Percentiles rank a stretch among this genome's conserved stretches.
phyloP scores from a whole-genome alignment of 768 basidiomycete species.

The Podaxis sp. region DNA sequence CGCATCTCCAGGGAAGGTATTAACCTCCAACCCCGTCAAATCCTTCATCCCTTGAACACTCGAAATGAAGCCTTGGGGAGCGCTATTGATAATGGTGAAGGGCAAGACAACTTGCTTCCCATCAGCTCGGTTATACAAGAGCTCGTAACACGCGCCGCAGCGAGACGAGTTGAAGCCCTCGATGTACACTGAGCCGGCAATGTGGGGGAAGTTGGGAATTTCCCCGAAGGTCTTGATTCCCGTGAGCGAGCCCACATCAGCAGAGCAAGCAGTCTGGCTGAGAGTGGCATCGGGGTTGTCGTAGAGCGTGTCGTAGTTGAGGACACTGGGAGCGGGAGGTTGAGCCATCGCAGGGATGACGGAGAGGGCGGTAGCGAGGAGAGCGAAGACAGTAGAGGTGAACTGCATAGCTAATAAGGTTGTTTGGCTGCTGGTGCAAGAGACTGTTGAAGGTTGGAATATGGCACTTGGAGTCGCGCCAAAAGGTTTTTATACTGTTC shows the following conservation, averaged over 20 bases:
- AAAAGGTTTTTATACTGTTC: background rate
- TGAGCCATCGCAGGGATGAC: background rate
- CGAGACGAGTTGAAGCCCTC: constrained; percentile 7
- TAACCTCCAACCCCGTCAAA: background rate
- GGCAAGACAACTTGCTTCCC: background rate
- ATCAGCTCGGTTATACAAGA: constrained; percentile 1
- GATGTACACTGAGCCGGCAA: constrained; percentile 2
- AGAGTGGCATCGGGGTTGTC: constrained; percentile 3
- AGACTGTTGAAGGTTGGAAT: background rate
- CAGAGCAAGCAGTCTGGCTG: constrained; percentile 6
- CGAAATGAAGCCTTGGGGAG: background rate
- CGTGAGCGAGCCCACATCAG: background rate
- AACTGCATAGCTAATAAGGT: background rate
- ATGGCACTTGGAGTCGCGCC: background rate
- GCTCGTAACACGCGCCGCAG: constrained; percentile 9
- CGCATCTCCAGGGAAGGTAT: constrained; percentile 1
- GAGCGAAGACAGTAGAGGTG: constrained; percentile 2
- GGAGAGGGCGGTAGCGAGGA: constrained; percentile 2
- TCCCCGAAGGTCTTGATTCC: constrained; percentile 10
- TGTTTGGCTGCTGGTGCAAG: background rate
- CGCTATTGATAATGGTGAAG: constrained; percentile 11
- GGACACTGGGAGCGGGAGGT: background rate
- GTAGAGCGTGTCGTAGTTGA: constrained; percentile 10
- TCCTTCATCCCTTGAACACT: constrained; percentile 1
- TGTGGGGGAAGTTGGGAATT: constrained; percentile 10